A percentile compares a stretch with the other conserved stretches of the same genome.
These are phyloP conservation scores for Fonsecaea pedrosoi DNA, from an alignment of 2,329 filamentous ascomycete genomes.

Conservation along the genomic window DNA sequence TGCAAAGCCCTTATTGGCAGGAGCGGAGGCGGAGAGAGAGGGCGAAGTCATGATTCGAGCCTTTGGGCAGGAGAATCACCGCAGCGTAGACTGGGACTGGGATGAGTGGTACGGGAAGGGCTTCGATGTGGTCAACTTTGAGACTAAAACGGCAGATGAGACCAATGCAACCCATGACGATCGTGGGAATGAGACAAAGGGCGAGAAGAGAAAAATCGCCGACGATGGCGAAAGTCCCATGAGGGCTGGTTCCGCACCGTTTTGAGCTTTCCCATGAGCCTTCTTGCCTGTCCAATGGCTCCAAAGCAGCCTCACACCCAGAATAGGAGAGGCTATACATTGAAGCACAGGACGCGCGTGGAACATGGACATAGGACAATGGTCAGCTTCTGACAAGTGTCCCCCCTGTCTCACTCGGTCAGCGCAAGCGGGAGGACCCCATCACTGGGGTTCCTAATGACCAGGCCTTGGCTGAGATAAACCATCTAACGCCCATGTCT, in stretches of 20 bases:
- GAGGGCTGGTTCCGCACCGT: slow-evolving; percentile 12
- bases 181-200: background rate
- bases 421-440: background rate
- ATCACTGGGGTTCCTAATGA: background rate
- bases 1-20: slow-evolving; percentile 72
- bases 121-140: slow-evolving; percentile 73
- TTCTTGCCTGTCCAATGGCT: background rate
- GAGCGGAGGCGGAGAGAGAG: slow-evolving; percentile 69
- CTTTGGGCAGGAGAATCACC: slow-evolving; percentile 85
- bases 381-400: background rate
- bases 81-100: slow-evolving; percentile 78
- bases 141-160: slow-evolving; percentile 41
- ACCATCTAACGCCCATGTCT: background rate
- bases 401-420: background rate
- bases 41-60: slow-evolving; percentile 69
- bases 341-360: background rate
- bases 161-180: background rate
- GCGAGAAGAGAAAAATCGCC: slow-evolving; percentile 9
- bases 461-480: background rate
- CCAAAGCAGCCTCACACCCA: background rate
- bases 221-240: background rate
- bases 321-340: background rate
- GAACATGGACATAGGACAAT: background rate
- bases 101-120: slow-evolving; percentile 74
- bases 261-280: background rate